Percentiles rank a stretch among this genome's conserved stretches.
Conservation (phyloP, 148 eudicot genomes). For the Rhododendron simsii region DNA sequence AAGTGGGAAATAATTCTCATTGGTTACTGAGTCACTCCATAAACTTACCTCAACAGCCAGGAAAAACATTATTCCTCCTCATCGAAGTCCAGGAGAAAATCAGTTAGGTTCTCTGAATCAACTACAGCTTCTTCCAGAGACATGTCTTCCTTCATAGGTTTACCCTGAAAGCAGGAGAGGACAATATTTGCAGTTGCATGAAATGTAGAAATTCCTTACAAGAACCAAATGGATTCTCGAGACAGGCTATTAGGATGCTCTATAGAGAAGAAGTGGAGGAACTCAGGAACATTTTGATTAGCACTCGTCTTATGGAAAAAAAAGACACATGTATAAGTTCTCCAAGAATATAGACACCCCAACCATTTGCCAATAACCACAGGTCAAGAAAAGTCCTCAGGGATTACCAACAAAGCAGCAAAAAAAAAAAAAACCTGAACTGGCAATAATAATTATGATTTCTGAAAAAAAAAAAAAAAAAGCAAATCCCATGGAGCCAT, state of each 20-base stretch:
- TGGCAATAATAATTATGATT: background rate
- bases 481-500: background rate
- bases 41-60: constrained; percentile 4
- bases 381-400: background rate
- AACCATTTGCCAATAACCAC: background rate
- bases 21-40: background rate
- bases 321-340: background rate
- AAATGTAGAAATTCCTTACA: constrained; percentile 2
- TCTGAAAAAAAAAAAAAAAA: background rate
- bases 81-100: constrained; percentile 86
- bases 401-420: background rate
- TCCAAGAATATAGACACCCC: background rate
- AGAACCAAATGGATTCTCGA: background rate
- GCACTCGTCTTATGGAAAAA: background rate
- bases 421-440: background rate
- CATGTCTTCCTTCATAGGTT: constrained; percentile 62
- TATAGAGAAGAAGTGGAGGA: background rate
- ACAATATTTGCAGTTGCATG: background rate
- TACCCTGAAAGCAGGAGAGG: constrained; percentile 42
- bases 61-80: constrained; percentile 51
- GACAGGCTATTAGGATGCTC: background rate
- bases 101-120: constrained; percentile 94
- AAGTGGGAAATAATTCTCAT: background rate
- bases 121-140: constrained; percentile 87
- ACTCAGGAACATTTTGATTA: background rate